Base-by-base conservation (phyloP, 495 filamentous ascomycete species). In the Neurospora terricola region DNA sequence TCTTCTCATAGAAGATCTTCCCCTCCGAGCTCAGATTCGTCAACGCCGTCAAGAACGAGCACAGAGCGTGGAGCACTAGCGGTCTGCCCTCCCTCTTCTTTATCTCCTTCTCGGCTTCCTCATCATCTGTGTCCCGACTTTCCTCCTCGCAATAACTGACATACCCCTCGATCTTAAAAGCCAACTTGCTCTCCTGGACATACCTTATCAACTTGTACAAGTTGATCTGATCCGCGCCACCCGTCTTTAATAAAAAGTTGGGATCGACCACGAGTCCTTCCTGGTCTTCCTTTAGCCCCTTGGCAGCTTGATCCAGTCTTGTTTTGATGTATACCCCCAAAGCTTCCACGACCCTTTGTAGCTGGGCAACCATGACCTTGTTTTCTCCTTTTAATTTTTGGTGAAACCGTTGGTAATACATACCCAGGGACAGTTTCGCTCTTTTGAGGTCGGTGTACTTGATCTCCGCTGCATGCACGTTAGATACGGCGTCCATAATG, bases 171-270 rank as follows among this genome's bases (percentile, higher is more conserved):
- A 98, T 91, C 80, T 99, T 99, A 43, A 94, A 90, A 16, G 96
- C 96, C 42, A 99, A 83, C 75, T 98, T 98, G 72, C 94, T 97
- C 77, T 97, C 91, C 75, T 94, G 91, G 11, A 99, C 86, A 78
- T 98, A 99, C 39, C 86, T 86, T 66, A 92, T 89, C 14, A 99
- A 85, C 77, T 97, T 94, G 80, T 93, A 93, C 27, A 97, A 87
- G 76, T 99, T 98, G 81, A 98, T 92, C 77, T 98, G 96, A 78
- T 98, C 96, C 36, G 95, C 92, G 1, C 93, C 94, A 76, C 97
- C 97, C 59, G 91, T 90, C 59, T 90, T 87, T 73, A 98, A 88
- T 14, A 99, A 85, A 21, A 88, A 86, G 42, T 89, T 89, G 30
- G 90, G 75, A 1, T 66, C 54, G 69, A 91, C 82, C 12, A 83